These are phyloP conservation scores for Pelargonium myrrhifolium DNA, from an alignment of 441 rosid genomes.

Conservation along the genomic window DNA sequence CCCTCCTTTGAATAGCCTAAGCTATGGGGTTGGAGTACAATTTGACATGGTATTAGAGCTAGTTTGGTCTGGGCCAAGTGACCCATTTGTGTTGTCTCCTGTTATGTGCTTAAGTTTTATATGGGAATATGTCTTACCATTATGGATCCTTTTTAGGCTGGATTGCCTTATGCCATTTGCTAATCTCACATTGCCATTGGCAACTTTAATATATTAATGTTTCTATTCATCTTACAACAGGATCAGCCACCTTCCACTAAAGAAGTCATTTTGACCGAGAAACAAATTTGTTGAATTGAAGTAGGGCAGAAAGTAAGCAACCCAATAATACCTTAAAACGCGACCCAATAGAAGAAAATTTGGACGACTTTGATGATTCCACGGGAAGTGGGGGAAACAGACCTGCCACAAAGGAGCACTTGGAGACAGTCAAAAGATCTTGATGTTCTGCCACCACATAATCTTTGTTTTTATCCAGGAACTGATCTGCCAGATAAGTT, in stretches of 20 bases:
- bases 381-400: slow-evolving; percentile 88
- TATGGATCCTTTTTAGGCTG: no score
- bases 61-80: no score
- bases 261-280: background rate
- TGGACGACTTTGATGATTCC: slow-evolving; percentile 93
- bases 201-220: background rate
- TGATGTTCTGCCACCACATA: slow-evolving; percentile 99
- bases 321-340: slow-evolving; percentile 77
- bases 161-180: background rate
- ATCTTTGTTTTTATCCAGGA: slow-evolving; percentile 99
- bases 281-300: background rate
- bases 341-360: slow-evolving; percentile 97
- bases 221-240: background rate
- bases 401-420: slow-evolving; percentile 70
- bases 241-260: background rate
- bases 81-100: no score
- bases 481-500: slow-evolving; percentile 80
- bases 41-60: no score
- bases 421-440: slow-evolving; percentile 79
- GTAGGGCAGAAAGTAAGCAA: slow-evolving; percentile 1
- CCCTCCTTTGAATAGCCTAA: background rate
- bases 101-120: no score
- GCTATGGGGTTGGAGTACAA: background rate
- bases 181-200: background rate
- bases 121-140: no score